phyloP scores from a whole-genome alignment of 306 rosid species.

The Medicago ruthenica region DNA sequence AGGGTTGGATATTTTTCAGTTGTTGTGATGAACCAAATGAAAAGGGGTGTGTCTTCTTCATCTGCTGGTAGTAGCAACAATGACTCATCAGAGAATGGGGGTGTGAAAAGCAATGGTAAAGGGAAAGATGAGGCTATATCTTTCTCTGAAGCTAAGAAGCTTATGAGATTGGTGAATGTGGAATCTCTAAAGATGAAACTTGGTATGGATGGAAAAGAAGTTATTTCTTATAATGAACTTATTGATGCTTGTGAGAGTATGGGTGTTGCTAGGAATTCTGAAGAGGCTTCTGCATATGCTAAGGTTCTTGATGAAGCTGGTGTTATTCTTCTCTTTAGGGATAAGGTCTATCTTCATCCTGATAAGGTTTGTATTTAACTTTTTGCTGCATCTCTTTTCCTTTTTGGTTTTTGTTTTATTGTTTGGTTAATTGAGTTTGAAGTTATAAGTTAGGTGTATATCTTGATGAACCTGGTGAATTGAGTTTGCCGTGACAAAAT shows the following conservation, averaged over 20 bases:
- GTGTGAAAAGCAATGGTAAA: constrained; percentile 2
- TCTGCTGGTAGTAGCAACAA: not conserved
- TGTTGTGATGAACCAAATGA: constrained; percentile 34
- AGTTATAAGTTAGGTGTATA: not conserved
- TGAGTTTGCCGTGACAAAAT: no score
- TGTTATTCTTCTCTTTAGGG: constrained; percentile 78
- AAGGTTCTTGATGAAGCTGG: constrained; percentile 91
- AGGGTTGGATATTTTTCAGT: constrained; percentile 35
- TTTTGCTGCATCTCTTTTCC: not conserved
- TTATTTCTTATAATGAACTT: constrained; percentile 68
- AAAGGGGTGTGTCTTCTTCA: constrained; percentile 45
- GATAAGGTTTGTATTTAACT: constrained; percentile 60
- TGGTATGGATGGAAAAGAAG: constrained; percentile 66
- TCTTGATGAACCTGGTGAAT: no score
- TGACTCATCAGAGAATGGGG: constrained; percentile 14
- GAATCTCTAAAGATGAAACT: constrained; percentile 77
- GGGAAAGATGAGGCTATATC: constrained; percentile 48
- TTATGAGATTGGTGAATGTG: constrained; percentile 85
- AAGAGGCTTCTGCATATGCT: constrained; percentile 78
- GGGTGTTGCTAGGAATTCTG: constrained; percentile 75
- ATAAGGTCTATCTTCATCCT: constrained; percentile 95
- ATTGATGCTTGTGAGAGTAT: constrained; percentile 73
- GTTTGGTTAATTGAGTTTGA: constrained; percentile 4
- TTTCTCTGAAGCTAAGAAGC: constrained; percentile 75
- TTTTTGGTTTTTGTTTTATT: not conserved